phyloP scores from a whole-genome alignment of 768 basidiomycete species.

The Hortiboletus campestris region DNA sequence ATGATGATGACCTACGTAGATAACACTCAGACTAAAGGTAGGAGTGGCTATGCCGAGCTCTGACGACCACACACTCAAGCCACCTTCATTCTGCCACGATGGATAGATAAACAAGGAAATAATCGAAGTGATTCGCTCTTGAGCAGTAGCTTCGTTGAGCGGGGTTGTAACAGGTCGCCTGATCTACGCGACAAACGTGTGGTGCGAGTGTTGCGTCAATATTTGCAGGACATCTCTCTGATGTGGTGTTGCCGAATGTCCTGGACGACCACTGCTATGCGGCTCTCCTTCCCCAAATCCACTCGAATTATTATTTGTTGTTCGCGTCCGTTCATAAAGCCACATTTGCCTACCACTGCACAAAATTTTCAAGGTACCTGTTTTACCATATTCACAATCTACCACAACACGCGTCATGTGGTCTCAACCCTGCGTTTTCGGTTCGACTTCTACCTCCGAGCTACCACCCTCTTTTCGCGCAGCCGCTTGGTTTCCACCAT shows the following conservation, averaged over 20 bases:
- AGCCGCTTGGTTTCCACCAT: neutral
- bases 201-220: constrained; percentile 16
- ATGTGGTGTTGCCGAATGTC: constrained; percentile 4
- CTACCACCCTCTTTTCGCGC: constrained; percentile 6
- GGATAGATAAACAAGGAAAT: constrained; percentile 3
- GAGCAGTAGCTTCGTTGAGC: constrained; percentile 1
- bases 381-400: constrained; percentile 1
- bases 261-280: neutral
- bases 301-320: constrained; percentile 1
- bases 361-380: neutral
- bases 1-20: constrained; percentile 17
- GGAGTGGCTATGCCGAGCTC: constrained; percentile 14
- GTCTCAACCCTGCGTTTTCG: neutral
- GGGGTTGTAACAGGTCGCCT: constrained; percentile 7
- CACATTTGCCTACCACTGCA: neutral
- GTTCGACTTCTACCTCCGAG: neutral
- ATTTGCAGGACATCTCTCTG: constrained; percentile 6
- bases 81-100: constrained; percentile 18
- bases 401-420: constrained; percentile 4
- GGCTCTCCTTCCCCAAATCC: neutral
- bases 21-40: constrained; percentile 16
- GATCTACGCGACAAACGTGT: constrained; percentile 14
- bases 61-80: constrained; percentile 11
- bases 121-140: constrained; percentile 9
- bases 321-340: neutral